Evolutionary conservation across 345 rosid genomes (phyloP).

Genomic region (Leavenworthia alabamica): DNA sequence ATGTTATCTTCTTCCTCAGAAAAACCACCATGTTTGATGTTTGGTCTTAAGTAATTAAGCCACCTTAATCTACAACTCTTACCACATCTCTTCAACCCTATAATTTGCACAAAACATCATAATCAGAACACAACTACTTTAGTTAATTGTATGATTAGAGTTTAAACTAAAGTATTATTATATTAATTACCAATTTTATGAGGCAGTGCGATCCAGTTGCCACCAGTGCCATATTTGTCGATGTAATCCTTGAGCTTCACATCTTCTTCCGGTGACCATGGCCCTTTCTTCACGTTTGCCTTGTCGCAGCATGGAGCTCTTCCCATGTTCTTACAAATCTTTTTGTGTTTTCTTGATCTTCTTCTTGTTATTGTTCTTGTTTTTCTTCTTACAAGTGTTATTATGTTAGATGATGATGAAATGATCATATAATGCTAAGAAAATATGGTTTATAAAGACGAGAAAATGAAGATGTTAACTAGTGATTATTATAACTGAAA

Average conservation of each 20-base stretch:
- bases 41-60: conserved; percentile 93
- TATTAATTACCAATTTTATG: conserved; percentile 81
- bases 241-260: conserved; percentile 85
- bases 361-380: neutral
- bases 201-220: conserved; percentile 98
- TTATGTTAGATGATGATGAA: conserved; percentile 19
- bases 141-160: neutral
- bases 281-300: conserved; percentile 87
- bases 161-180: neutral
- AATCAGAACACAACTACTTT: neutral
- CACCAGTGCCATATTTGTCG: conserved; percentile 77
- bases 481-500: conserved; percentile 21
- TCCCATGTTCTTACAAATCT: conserved; percentile 47
- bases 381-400: conserved; percentile 4
- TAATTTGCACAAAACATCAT: conserved; percentile 13
- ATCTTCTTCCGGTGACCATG: conserved; percentile 98
- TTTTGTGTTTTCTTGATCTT: conserved; percentile 15
- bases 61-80: conserved; percentile 97
- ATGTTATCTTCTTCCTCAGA: conserved; percentile 96
- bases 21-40: conserved; percentile 95
- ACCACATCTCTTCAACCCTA: conserved; percentile 94
- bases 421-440: no score
- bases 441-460: conserved; percentile 29
- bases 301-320: conserved; percentile 98
- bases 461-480: neutral